phyloP scores from a whole-genome alignment of 345 rosid species.

The Moringa oleifera region DNA sequence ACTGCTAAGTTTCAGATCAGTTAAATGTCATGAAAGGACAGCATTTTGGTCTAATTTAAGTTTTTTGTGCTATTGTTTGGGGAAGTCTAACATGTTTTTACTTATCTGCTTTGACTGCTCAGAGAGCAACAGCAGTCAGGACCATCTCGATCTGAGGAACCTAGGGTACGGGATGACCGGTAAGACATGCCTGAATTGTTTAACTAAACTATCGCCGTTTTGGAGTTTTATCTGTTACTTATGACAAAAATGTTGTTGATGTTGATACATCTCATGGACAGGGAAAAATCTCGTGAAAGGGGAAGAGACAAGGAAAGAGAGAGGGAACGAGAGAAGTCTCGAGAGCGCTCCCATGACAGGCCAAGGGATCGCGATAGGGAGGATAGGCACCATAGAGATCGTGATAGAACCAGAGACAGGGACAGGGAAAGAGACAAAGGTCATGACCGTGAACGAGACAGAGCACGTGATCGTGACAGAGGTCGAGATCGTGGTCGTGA shows the following conservation, averaged over 20 bases:
- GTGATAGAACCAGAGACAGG: slow-evolving; percentile 62
- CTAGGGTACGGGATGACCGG: slow-evolving; percentile 82
- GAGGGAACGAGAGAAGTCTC: slow-evolving; percentile 69
- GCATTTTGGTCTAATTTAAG: neutral
- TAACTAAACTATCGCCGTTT: too few relatives aligned
- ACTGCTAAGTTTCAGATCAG: neutral
- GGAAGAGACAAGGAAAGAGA: slow-evolving; percentile 67
- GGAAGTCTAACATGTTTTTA: neutral
- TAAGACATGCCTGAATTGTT: slow-evolving; percentile 21
- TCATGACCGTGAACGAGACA: slow-evolving; percentile 39
- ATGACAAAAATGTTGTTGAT: slow-evolving; percentile 4
- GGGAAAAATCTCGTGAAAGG: slow-evolving; percentile 77
- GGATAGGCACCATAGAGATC: slow-evolving; percentile 76
- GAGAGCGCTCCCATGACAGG: slow-evolving; percentile 65
- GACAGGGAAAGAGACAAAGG: slow-evolving; percentile 53
- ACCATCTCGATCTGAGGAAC: slow-evolving; percentile 72
- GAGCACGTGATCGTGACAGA: slow-evolving; percentile 38
- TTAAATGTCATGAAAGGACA: neutral
- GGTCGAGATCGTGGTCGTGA: slow-evolving; percentile 37
- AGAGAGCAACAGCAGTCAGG: slow-evolving; percentile 67
- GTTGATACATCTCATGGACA: slow-evolving; percentile 26
- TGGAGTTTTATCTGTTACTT: neutral
- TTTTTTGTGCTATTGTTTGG: neutral
- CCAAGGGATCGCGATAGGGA: slow-evolving; percentile 87
- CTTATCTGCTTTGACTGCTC: slow-evolving; percentile 13